Evolutionary conservation across 805 yeast genomes (phyloP).

Genomic region (Tetrapisispora taiwanensis): DNA sequence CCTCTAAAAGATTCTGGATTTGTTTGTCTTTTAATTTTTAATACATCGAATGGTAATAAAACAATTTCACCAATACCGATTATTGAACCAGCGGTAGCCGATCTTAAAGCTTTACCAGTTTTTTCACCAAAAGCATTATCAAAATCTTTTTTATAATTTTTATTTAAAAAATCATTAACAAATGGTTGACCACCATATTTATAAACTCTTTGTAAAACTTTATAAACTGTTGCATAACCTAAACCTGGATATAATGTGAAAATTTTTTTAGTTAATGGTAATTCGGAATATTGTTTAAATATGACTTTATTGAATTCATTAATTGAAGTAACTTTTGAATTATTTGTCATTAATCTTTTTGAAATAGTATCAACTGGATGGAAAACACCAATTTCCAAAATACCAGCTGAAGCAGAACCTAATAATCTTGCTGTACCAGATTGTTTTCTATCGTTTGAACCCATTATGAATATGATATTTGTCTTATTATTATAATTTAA

Average conservation of each 20-base stretch:
- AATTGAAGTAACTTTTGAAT: conserved; percentile 51
- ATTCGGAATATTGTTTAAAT: conserved; percentile 70
- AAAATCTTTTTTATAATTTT: conserved; percentile 58
- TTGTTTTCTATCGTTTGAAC: conserved; percentile 55
- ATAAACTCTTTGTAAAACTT: conserved; percentile 92
- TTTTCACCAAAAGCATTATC: conserved; percentile 79
- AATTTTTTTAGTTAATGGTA: conserved; percentile 59
- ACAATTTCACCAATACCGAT: conserved; percentile 98
- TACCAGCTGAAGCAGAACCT: conserved; percentile 97
- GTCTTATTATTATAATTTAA: not conserved
- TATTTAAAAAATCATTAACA: conserved; percentile 83
- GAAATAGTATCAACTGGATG: conserved; percentile 98
- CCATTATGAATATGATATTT: not conserved
- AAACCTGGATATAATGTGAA: conserved; percentile 92
- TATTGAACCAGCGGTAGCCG: conserved; percentile 95
- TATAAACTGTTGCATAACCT: conserved; percentile 96
- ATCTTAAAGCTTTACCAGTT: conserved; percentile 93
- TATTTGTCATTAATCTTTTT: conserved; percentile 85
- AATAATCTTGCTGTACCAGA: conserved; percentile 82
- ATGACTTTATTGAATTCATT: conserved; percentile 74
- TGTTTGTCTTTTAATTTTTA: conserved; percentile 97
- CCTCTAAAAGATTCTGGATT: conserved; percentile 99
- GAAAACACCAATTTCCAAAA: conserved; percentile 91
- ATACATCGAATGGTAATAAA: conserved; percentile 86
- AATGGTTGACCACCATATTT: conserved; percentile 99